Percentiles rank a stretch among this genome's conserved stretches.
phyloP scores from a whole-genome alignment of 2,329 filamentous ascomycete genomes.

The Dryadomyces quercivorus region DNA sequence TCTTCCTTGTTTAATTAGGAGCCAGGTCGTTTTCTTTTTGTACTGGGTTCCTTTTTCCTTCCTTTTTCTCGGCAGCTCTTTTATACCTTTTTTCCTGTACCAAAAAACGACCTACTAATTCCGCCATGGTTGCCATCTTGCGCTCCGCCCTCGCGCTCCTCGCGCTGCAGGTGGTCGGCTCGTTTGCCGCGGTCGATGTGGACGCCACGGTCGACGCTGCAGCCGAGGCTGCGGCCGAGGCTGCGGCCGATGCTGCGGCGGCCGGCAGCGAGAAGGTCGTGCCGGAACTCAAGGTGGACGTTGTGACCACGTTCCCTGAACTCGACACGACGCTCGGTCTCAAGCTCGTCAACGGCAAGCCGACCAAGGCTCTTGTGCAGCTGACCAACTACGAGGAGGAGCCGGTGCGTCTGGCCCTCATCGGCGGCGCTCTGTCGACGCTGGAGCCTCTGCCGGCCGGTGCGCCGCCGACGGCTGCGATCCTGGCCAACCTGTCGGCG shows the following conservation, averaged over 20 bases:
- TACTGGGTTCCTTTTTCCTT: neutral
- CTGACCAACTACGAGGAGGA: constrained; percentile 73
- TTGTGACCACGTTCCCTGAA: constrained; percentile 51
- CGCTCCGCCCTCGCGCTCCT: constrained; percentile 60
- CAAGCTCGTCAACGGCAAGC: constrained; percentile 86
- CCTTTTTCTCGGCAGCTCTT: constrained; percentile 4
- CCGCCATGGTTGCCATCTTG: constrained; percentile 61
- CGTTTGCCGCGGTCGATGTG: constrained; percentile 49
- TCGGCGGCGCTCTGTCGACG: constrained; percentile 61
- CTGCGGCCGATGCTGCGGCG: constrained; percentile 8
- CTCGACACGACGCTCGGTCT: constrained; percentile 75
- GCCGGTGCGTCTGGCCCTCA: constrained; percentile 61
- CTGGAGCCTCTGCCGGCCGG: constrained; percentile 39
- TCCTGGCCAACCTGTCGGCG: constrained; percentile 76
- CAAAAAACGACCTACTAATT: constrained; percentile 1
- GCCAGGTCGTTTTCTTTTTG: neutral
- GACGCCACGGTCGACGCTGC: neutral
- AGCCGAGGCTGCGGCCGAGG: constrained; percentile 9
- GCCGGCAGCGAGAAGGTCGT: constrained; percentile 8
- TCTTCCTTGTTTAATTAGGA: constrained; percentile 9
- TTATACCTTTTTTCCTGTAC: constrained; percentile 4
- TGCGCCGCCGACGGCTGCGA: constrained; percentile 33
- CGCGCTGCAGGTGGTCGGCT: constrained; percentile 55
- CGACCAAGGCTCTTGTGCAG: constrained; percentile 71
- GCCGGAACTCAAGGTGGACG: constrained; percentile 48